Conservation (phyloP, 805 yeast genomes). For the Suhomyces faveliae region DNA sequence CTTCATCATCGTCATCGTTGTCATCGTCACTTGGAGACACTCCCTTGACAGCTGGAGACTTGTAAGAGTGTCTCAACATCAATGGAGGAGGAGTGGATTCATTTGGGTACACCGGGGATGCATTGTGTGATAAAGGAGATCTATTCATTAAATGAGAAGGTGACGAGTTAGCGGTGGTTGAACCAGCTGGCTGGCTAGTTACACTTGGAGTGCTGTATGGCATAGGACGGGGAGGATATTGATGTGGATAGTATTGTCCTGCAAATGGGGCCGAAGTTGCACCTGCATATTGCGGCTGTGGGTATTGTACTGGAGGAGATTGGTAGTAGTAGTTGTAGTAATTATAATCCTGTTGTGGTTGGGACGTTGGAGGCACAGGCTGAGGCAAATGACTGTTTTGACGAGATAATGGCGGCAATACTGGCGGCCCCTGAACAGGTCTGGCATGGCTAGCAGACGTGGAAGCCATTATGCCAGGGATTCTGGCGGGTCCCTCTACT, state of each 20-base stretch:
- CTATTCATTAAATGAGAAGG: conserved; percentile 2
- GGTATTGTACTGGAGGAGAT: not conserved
- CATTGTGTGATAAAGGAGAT: conserved; percentile 10
- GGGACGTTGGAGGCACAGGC: not conserved
- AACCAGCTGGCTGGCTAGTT: not conserved
- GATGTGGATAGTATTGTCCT: not conserved
- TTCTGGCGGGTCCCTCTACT: not conserved
- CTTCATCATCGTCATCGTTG: conserved; percentile 5
- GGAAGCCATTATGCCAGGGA: not conserved
- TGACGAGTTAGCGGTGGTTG: not conserved
- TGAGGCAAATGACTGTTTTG: conserved; percentile 4
- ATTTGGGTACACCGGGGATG: conserved; percentile 11
- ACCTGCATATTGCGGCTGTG: not conserved
- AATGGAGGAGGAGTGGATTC: conserved; percentile 12
- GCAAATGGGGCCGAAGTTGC: not conserved
- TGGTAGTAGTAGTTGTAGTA: conserved; percentile 15
- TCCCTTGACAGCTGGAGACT: conserved; percentile 1
- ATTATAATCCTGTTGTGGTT: conserved; percentile 7
- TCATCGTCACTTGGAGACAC: conserved; percentile 4
- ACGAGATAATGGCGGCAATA: conserved; percentile 10
- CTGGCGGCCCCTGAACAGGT: conserved; percentile 1
- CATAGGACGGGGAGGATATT: not conserved
- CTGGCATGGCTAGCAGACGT: not conserved
- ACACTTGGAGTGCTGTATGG: not conserved
- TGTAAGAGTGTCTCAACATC: conserved; percentile 6